These are phyloP conservation scores for Curvularia lunata DNA, from an alignment of 2,329 filamentous ascomycete genomes.

Conservation along the genomic window DNA sequence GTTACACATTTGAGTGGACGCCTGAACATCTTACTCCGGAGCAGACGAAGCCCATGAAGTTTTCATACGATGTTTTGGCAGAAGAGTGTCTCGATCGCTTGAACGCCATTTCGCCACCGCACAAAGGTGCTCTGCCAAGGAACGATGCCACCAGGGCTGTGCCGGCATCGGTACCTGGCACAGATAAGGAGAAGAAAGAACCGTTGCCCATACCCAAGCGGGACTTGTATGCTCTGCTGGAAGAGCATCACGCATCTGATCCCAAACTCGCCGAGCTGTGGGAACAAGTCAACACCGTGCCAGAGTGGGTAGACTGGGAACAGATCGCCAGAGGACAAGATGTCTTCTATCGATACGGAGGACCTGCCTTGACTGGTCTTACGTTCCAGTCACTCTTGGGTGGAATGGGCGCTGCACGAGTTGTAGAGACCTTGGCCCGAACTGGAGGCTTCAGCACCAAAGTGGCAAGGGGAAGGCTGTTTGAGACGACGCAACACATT, in stretches of 20 bases:
- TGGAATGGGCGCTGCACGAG: constrained; percentile 73
- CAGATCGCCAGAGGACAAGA: constrained; percentile 77
- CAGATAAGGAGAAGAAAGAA: constrained; percentile 41
- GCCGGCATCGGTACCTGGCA: constrained; percentile 35
- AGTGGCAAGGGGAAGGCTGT: constrained; percentile 68
- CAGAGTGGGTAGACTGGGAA: constrained; percentile 78
- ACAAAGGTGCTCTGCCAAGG: constrained; percentile 46
- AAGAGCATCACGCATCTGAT: constrained; percentile 64
- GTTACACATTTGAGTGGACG: constrained; percentile 73
- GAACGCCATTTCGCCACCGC: constrained; percentile 64
- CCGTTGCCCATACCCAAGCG: constrained; percentile 49
- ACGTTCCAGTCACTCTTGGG: constrained; percentile 71
- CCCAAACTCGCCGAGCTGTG: constrained; percentile 65
- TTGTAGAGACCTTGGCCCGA: constrained; percentile 75
- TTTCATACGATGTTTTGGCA: constrained; percentile 71
- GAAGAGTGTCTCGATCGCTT: constrained; percentile 70
- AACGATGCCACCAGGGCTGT: constrained; percentile 45
- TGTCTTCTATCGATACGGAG: constrained; percentile 78
- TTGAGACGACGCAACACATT: constrained; percentile 78
- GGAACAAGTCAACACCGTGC: constrained; percentile 69
- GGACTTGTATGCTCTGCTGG: constrained; percentile 69
- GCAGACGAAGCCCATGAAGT: constrained; percentile 65
- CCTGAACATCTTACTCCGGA: constrained; percentile 66
- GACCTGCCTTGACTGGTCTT: constrained; percentile 67
- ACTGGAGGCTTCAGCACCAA: constrained; percentile 76